Evolutionary conservation across 805 yeast species (phyloP), one percentile per base, ranked within the genome.

Genomic region (Myxozyma geophila): DNA sequence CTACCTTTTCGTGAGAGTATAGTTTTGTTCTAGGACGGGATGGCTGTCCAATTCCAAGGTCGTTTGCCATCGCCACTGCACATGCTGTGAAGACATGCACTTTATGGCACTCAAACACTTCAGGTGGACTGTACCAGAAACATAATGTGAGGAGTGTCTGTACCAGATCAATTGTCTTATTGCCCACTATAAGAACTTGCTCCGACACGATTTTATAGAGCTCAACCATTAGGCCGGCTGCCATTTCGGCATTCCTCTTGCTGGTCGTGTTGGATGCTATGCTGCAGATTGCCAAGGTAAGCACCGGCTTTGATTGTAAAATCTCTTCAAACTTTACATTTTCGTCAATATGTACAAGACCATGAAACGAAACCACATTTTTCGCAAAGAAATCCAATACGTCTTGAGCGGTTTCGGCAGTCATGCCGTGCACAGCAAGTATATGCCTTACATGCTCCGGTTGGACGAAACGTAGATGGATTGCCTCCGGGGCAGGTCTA

Each of bases 111-210:
- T 86, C 89, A 68, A 89, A 89, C 69, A 89, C 78, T 74, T 90
- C 97, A 0, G 96, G 89, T 3, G 90, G 83, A 68, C 88, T 89
- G 73, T 90, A 91, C 96, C 96, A 92, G 36, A 87, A 74, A 33
- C 88, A 82, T 58, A 88, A 77, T 6, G 89, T 71, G 19, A 88
- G 72, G 55, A 89, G 76, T 19, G 87, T 77, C 73, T 87, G 86
- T 46, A 91, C 77, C 43, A 90, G 75, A 73, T 90, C 92, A 17
- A 86, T 75, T 7, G 86, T 81, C 76, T 90, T 92, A 60, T 84
- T 81, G 19, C 97, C 96, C 33, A 83, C 79, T 8, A 87, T 80
- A 75, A 91, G 75, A 10, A 87, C 81, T 70, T 90, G 92, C 55
- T 82, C 66, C 76, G 10, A 85, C 74, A 15, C 86, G 71, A 35